These are phyloP conservation scores for Sporothrix humicola DNA, from an alignment of 2,329 filamentous ascomycete species.

Conservation along the genomic window DNA sequence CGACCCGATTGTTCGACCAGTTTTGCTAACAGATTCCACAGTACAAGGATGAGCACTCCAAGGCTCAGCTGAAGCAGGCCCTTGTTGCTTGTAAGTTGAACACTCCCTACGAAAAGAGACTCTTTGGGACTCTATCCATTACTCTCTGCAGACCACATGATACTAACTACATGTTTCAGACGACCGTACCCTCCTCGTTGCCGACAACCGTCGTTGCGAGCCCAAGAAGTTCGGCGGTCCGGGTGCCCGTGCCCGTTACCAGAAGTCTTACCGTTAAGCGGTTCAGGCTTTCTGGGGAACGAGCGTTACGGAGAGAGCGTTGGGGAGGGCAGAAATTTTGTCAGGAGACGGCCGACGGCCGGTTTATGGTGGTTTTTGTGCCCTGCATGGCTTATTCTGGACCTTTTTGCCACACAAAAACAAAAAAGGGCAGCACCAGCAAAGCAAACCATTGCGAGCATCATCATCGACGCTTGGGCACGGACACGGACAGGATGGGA, in stretches of 20 bases:
- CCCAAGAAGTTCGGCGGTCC: conserved; percentile 97
- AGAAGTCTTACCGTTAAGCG: conserved; percentile 97
- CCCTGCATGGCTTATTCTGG: neutral
- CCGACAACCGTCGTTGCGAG: conserved; percentile 98
- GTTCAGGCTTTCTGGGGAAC: neutral
- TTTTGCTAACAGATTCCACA: conserved; percentile 63
- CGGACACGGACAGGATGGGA: conserved; percentile 10
- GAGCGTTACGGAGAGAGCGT: neutral
- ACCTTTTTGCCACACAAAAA: neutral
- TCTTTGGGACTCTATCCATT: neutral
- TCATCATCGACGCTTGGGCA: conserved; percentile 26
- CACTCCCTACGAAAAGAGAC: neutral
- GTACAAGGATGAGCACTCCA: conserved; percentile 99
- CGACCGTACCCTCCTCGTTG: conserved; percentile 76
- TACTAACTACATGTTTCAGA: conserved; percentile 34
- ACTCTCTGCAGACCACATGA: neutral
- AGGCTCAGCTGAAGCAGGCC: conserved; percentile 98
- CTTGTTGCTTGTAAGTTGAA: conserved; percentile 71
- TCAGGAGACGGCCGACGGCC: neutral
- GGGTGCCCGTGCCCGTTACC: conserved; percentile 94
- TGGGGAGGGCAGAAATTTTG: no score
- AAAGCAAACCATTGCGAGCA: neutral
- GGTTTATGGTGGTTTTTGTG: neutral
- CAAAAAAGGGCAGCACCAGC: conserved; percentile 13
- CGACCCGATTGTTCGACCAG: neutral